Evolutionary conservation across 495 filamentous ascomycete genomes (phyloP).

Genomic region (Aspergillus sclerotiicarbonarius): DNA sequence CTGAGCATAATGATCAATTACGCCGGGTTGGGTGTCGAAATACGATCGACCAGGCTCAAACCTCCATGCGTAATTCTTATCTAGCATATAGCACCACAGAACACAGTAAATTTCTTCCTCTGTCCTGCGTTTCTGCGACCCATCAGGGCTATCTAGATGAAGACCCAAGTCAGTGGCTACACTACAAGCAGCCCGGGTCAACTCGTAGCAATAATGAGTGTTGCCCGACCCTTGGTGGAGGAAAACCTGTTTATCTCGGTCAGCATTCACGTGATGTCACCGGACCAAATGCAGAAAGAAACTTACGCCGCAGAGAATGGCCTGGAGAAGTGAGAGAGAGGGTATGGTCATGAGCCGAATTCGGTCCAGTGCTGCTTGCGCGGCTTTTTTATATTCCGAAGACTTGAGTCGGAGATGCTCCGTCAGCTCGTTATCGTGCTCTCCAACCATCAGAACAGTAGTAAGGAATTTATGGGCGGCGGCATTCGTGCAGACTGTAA

Average conservation of each 20-base stretch:
- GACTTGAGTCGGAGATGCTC: constrained; percentile 9
- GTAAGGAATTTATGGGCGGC: constrained; percentile 24
- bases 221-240: constrained; percentile 25
- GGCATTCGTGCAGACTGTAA: constrained; percentile 22
- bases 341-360: constrained; percentile 16
- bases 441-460: constrained; percentile 5
- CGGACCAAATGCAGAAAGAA: neutral
- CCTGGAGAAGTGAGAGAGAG: constrained; percentile 17
- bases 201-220: constrained; percentile 13
- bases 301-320: constrained; percentile 14
- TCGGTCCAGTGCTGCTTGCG: constrained; percentile 16
- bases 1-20: neutral
- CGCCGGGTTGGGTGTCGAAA: constrained; percentile 6
- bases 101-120: constrained; percentile 26
- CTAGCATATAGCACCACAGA: constrained; percentile 26
- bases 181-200: constrained; percentile 22
- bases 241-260: constrained; percentile 15
- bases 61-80: constrained; percentile 25
- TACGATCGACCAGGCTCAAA: constrained; percentile 9
- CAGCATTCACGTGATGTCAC: neutral
- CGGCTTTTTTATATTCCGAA: constrained; percentile 14
- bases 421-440: constrained; percentile 13
- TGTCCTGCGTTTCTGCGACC: neutral
- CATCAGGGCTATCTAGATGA: neutral
- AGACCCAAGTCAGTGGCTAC: constrained; percentile 20